Evolutionary conservation across 2,329 filamentous ascomycete species (phyloP).

Genomic region (Penicillium sp.): DNA sequence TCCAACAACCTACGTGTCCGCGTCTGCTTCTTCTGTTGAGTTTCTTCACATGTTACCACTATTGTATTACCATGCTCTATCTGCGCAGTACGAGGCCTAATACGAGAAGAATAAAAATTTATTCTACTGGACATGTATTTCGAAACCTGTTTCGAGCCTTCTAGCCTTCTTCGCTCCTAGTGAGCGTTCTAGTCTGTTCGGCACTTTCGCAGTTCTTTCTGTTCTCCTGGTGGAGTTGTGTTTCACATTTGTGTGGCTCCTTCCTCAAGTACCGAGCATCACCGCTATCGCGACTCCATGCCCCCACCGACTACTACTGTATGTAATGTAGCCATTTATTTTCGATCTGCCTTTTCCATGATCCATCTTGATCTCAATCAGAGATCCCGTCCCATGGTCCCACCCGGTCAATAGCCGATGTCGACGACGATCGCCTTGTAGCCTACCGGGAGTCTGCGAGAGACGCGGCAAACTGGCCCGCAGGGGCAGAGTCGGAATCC

Average conservation of each 20-base stretch:
- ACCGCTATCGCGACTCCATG: too few species aligned
- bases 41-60: not conserved
- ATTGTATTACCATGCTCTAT: slow-evolving; percentile 2
- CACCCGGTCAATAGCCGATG: too few species aligned
- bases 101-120: not conserved
- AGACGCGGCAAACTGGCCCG: not conserved
- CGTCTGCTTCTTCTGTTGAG: not conserved
- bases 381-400: not conserved
- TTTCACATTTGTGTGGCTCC: not conserved
- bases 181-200: not conserved
- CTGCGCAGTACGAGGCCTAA: slow-evolving; percentile 1
- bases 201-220: not conserved
- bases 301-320: too few species aligned
- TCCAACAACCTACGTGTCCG: not conserved
- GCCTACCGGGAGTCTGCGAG: not conserved
- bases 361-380: not conserved
- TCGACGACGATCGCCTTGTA: not conserved
- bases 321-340: too few species aligned
- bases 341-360: not conserved
- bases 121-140: not conserved
- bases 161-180: not conserved
- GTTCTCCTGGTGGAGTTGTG: not conserved
- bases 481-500: not conserved
- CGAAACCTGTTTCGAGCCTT: not conserved
- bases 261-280: not conserved